Percentiles rank a stretch among this genome's conserved stretches.
phyloP scores from a whole-genome alignment of 106 monocot species.

The Narthecium ossifragum region DNA sequence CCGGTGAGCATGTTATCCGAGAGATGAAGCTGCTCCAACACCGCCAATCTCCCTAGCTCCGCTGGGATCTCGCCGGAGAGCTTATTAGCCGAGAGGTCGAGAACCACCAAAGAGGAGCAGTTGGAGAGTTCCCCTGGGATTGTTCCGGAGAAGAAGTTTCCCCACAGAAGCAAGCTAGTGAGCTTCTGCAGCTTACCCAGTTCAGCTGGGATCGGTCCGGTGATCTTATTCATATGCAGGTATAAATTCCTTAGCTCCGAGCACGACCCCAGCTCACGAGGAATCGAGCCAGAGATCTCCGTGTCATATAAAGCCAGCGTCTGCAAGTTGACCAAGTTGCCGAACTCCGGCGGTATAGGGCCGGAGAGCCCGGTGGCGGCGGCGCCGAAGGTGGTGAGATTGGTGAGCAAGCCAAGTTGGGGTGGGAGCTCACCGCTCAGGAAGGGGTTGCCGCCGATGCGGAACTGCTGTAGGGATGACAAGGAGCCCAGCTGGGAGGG shows the following conservation, averaged over 20 bases:
- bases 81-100: constrained; percentile 76
- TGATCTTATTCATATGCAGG: constrained; percentile 81
- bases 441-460: constrained; percentile 80
- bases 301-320: constrained; percentile 87
- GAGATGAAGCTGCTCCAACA: constrained; percentile 79
- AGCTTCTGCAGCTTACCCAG: constrained; percentile 80
- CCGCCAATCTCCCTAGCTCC: constrained; percentile 46
- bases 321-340: constrained; percentile 65
- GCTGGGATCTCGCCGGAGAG: constrained; percentile 62
- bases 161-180: constrained; percentile 87
- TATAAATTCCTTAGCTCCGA: constrained; percentile 73
- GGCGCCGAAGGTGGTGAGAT: constrained; percentile 82
- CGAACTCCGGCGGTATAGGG: constrained; percentile 53
- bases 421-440: constrained; percentile 58
- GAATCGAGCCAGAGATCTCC: constrained; percentile 61
- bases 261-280: constrained; percentile 45
- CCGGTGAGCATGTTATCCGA: constrained; percentile 74
- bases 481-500: constrained; percentile 53
- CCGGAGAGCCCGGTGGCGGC: constrained; percentile 82
- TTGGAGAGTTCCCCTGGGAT: constrained; percentile 74
- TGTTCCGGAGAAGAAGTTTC: constrained; percentile 51
- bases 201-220: constrained; percentile 52
- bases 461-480: constrained; percentile 61
- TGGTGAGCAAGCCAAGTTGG: constrained; percentile 59
- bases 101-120: constrained; percentile 67